These are phyloP conservation scores for Clavispora carvajalis DNA, from an alignment of 805 yeast species.

Conservation along the genomic window DNA sequence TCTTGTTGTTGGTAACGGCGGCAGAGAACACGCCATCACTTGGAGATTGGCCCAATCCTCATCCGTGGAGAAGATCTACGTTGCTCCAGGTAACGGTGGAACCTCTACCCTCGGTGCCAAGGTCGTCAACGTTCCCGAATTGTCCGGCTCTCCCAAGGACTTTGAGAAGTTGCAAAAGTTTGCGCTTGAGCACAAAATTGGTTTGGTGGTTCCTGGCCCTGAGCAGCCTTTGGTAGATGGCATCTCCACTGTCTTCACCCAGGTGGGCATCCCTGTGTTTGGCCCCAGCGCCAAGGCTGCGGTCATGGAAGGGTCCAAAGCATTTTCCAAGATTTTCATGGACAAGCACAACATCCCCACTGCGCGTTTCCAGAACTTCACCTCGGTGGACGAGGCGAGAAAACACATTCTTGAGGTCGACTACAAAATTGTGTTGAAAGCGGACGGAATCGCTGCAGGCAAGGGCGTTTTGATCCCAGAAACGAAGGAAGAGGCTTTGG, in stretches of 20 bases:
- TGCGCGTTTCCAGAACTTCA: slow-evolving; percentile 82
- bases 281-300: slow-evolving; percentile 96
- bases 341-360: slow-evolving; percentile 89
- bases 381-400: slow-evolving; percentile 68
- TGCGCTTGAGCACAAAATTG: slow-evolving; percentile 61
- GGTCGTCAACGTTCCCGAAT: slow-evolving; percentile 60
- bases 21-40: slow-evolving; percentile 95
- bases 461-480: slow-evolving; percentile 95
- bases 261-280: slow-evolving; percentile 89
- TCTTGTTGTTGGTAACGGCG: slow-evolving; percentile 93
- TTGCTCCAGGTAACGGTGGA: slow-evolving; percentile 98
- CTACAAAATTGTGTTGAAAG: slow-evolving; percentile 86
- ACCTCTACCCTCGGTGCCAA: slow-evolving; percentile 51
- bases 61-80: slow-evolving; percentile 66
- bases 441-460: slow-evolving; percentile 98
- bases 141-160: slow-evolving; percentile 60
- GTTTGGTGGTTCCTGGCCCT: slow-evolving; percentile 94
- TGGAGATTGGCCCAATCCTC: slow-evolving; percentile 86
- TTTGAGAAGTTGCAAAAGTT: slow-evolving; percentile 68
- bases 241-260: slow-evolving; percentile 62
- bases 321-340: slow-evolving; percentile 93
- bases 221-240: slow-evolving; percentile 98
- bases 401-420: slow-evolving; percentile 58
- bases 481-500: slow-evolving; percentile 75
- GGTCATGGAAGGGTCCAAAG: slow-evolving; percentile 92